Base-by-base conservation (phyloP, 495 filamentous ascomycete species). In the Lasiosphaeria hispida region DNA sequence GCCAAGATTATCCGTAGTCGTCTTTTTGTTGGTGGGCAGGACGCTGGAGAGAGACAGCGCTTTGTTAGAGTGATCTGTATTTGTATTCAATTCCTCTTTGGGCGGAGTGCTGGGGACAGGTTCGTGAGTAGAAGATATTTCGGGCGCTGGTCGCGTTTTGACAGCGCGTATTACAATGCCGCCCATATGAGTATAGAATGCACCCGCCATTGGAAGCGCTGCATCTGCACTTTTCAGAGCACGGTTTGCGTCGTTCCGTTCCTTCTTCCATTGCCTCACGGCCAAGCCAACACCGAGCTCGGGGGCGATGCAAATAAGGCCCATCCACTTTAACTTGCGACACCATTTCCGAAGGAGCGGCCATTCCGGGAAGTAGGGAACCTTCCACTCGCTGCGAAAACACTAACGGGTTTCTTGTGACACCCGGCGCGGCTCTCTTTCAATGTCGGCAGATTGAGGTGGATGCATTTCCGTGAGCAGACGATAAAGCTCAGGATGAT, bases 151-250 rank as follows among this genome's bases (percentile, higher is more conserved):
- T 1, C 9, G 11, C 23, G 17, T 7, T 5, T 30, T 5, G 38
- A 53, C 17, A 8, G 19, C 2, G 4, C 53, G 53, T 10, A 47
- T n/a, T 13, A 48, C 19, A 10, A 69, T 48, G 5, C 51, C 48
- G 13, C 58, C 61, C 48, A 64, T 52, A 7, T 56, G 49, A 11
- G 68, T 63, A 1, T 69, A 50, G 17, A 63, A 64, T 6, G 48
- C 55, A 36, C 62, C 57, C 1, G 53, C 33, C 47, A 57, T 37
- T 1, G 51, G 53, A n/a, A 43, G 15, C 10, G 59, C 35, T 19
- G 10, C 34, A 23, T 13, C 40, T 35, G 10, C 39, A 15, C 48
- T 34, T n/a, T 14, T 39, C 40, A 42, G n/a, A n/a, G n/a, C 42
- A 2, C 35, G 3, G 3, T 40, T 17, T 13, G 33, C 10, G 30